Evolutionary conservation across 768 basidiomycete genomes (phyloP), one percentile per base, ranked within the genome.

Genomic region (Flagelloscypha sp.): DNA sequence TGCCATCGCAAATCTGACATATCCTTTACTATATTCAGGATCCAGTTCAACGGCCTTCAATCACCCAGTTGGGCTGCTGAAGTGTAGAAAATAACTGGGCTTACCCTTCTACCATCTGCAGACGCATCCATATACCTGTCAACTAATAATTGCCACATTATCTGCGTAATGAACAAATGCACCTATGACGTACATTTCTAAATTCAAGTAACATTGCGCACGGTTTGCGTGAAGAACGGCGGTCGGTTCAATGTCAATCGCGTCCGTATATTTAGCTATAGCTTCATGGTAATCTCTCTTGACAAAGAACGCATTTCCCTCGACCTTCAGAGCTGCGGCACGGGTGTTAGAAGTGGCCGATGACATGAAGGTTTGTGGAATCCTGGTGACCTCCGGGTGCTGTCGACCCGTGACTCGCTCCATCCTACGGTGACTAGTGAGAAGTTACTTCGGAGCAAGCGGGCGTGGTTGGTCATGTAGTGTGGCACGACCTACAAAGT

Each of bases 11-110:
- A 44, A 13, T 22, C 51, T 27, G 2, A 40, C 47, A 20, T 27
- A 37, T 3, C 36, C 51, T 34, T 50, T 53, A 3, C 47, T 30
- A 35, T 53, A 48, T 4, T 30, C 41, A 1, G 51, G 46, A 29
- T 53, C 49, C n/a, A 53, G 41, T 17, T 37, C 27, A 12, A 45
- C 45, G n/a, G 49, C 51, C 51, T 53, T n/a, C 21, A 12, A 13
- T 32, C n/a, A n/a, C n/a, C n/a, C n/a, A n/a, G n/a, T n/a, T n/a
- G n/a, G n/a, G 7, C 11, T 16, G 19, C 3, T 23, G 34, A n/a
- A 13, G 27, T 24, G n/a, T n/a, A 17, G 5, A 11, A 6, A 4
- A 33, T 15, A 30, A 9, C 18, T 19, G n/a, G 15, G 33, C 45
- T 30, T 17, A 40, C 50, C 45, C 45, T 43, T 9, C 25, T 37